phyloP scores from a whole-genome alignment of 192 early-diverging fungal genomes.

The Bifiguratus adelaidae region DNA sequence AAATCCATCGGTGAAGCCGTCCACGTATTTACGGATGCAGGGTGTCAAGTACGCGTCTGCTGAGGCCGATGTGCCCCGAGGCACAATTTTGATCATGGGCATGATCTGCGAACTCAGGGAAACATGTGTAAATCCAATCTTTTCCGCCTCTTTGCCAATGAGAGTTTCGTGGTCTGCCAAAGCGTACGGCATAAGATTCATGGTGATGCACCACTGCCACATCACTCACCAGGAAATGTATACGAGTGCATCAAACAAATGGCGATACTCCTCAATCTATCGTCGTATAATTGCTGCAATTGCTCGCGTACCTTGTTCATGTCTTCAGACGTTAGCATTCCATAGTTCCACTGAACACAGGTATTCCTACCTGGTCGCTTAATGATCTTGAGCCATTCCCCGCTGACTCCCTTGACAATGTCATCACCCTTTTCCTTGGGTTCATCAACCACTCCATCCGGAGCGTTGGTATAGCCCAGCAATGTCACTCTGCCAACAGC shows the following conservation, averaged over 20 bases:
- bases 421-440: conserved; percentile 21
- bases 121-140: conserved; percentile 79
- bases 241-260: conserved; percentile 93
- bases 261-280: conserved; percentile 80
- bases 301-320: conserved; percentile 39
- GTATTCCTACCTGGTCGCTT: conserved; percentile 39
- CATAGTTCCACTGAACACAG: not conserved
- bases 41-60: conserved; percentile 95
- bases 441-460: conserved; percentile 21
- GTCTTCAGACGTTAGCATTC: conserved; percentile 27
- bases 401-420: conserved; percentile 62
- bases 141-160: conserved; percentile 50
- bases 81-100: conserved; percentile 94
- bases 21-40: conserved; percentile 74
- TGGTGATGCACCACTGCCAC: too few species aligned
- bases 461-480: conserved; percentile 58
- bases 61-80: conserved; percentile 80
- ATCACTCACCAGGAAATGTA: conserved; percentile 64
- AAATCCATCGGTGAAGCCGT: conserved; percentile 83
- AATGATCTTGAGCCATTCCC: conserved; percentile 74
- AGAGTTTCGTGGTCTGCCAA: conserved; percentile 61
- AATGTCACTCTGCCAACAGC: conserved; percentile 57
- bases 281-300: conserved; percentile 44
- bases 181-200: not conserved
- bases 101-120: conserved; percentile 71